These are phyloP conservation scores for Leonotis leonurus DNA, from an alignment of 257 asterid species.

Conservation along the genomic window DNA sequence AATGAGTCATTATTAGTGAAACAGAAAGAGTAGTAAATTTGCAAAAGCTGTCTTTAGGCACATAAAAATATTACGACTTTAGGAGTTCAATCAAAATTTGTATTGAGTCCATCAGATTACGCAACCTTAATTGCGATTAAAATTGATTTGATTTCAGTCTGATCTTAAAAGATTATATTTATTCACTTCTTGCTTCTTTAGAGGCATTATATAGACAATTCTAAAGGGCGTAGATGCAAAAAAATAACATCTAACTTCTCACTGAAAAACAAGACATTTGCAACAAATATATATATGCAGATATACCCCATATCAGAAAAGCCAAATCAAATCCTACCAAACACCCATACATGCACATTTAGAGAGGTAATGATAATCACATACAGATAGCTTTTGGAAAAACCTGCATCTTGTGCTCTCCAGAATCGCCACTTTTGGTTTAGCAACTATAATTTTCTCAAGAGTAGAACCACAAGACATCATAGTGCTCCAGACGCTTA, in stretches of 20 bases:
- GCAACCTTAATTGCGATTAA: background rate
- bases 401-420: slow-evolving; percentile 73
- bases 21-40: no score
- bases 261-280: background rate
- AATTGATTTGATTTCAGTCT: background rate
- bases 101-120: background rate
- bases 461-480: background rate
- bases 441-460: slow-evolving; percentile 20
- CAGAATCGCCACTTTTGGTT: slow-evolving; percentile 40
- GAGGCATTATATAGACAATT: background rate
- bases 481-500: background rate
- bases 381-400: background rate
- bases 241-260: no score
- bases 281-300: background rate
- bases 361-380: background rate
- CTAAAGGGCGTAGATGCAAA: background rate
- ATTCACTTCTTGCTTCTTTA: background rate
- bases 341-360: background rate
- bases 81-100: background rate
- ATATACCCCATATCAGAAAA: background rate
- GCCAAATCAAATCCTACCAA: background rate
- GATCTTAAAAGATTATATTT: background rate
- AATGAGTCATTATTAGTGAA: no score
- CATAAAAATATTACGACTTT: background rate
- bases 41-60: no score